Evolutionary conservation across 2,329 filamentous ascomycete species (phyloP), one percentile per base, ranked within the genome.

Genomic region (Neonectria neomacrospora): DNA sequence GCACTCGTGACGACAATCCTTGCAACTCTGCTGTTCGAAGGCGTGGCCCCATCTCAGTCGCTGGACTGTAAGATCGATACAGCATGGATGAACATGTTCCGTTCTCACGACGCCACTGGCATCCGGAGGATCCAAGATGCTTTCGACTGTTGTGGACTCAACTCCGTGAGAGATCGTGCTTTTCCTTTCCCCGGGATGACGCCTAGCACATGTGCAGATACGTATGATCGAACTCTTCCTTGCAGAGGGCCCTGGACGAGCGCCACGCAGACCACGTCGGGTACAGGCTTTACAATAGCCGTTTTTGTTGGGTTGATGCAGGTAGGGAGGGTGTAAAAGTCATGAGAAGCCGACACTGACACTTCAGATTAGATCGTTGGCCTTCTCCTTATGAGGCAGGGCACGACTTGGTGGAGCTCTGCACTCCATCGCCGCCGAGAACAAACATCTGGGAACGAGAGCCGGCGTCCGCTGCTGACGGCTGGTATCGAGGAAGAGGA

Each of bases 71-170:
- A 80, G 1, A 76, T 92, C n/a, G 79, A 86, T 9, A 78, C 79
- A 3, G 75, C 74, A 41, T 93, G 90, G 90, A 78, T 80, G 67
- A 66, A 62, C 3, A 72, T 91, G 61, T 92, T 81, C 69, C 74
- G 67, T 0, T 68, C 71, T 0, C 86, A 88, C 63, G 80, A 91
- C 58, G 81, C 66, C 1, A 66, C 68, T 1, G 75, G 81, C 2
- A 84, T 93, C 60, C 79, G 82, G 44, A 75, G 78, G 2, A 89
- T 93, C 54, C 91, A 93, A 71, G 88, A 93, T 72, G 75, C 82
- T 0, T 83, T 91, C 32, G 73, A 84, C 8, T 93, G 91, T 78
- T 93, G 91, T 68, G 91, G 91, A 0, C 80, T 91, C 34, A 82
- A 82, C 58, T 83, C 80, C 5, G 73, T 86, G 28, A 76, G 73